A percentile compares a stretch with the other conserved stretches of the same genome.
These are phyloP conservation scores for Dipodascus albidus DNA, from an alignment of 805 yeast genomes.

Conservation along the genomic window DNA sequence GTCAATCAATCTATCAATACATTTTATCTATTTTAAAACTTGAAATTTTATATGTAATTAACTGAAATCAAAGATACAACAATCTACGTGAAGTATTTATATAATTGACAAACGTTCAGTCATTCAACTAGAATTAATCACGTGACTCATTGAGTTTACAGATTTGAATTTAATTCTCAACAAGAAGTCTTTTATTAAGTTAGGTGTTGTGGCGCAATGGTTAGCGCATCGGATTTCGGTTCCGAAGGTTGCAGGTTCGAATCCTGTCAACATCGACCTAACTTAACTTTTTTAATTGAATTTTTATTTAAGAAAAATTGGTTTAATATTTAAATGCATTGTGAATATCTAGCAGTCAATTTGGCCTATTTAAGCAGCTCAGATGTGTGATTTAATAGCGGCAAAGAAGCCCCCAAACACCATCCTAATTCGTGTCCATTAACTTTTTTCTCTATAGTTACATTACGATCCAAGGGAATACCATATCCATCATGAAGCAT, in stretches of 20 bases:
- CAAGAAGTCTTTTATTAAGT: no score
- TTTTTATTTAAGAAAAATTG: no score
- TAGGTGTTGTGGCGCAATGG: constrained; percentile 2
- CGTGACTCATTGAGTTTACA: no score
- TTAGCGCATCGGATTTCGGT: constrained; percentile 2
- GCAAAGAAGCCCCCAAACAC: constrained; percentile 95
- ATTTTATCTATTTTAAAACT: neutral
- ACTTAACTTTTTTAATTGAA: neutral
- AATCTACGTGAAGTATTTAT: no score
- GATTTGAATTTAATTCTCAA: no score
- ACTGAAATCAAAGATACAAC: no score
- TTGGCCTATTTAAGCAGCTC: constrained; percentile 32
- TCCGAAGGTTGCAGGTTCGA: constrained; percentile 2
- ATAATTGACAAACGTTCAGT: no score
- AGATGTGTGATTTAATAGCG: constrained; percentile 50
- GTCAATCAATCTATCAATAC: neutral
- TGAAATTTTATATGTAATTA: neutral
- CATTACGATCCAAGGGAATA: constrained; percentile 76
- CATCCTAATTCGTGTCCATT: constrained; percentile 87
- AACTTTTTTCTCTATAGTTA: constrained; percentile 81
- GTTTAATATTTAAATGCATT: no score
- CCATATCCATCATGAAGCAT: constrained; percentile 90
- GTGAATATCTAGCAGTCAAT: neutral
- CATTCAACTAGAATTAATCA: no score
- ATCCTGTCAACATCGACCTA: constrained; percentile 1